Base-by-base conservation (phyloP, 2,329 filamentous ascomycete genomes). In the Phoma sp. region DNA sequence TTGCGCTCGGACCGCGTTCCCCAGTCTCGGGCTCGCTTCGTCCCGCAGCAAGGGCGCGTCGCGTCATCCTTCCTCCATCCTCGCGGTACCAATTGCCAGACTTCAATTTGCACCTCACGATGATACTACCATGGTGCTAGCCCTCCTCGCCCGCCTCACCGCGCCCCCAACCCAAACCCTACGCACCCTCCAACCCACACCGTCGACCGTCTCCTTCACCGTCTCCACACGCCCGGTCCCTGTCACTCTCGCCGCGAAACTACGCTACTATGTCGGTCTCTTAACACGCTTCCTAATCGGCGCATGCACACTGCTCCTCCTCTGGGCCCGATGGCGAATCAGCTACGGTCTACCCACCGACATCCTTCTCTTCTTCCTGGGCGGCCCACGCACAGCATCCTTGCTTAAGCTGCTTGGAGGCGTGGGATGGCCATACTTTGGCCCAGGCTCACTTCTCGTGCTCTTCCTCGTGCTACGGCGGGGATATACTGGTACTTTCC, bases 121-220 rank as follows among this genome's bases (percentile, higher is more conserved):
- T 23, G 29, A 62, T 53, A 20, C 18, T 0, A 57, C 40, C 15
- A 70, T 72, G 61, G 26, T 48, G 25, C 51, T 60, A 15, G 29
- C 47, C 26, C 25, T 67, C 7, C 49, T 73, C 21, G 56, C 62
- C n/a, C 60, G 59, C 45, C 49, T 73, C 15, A 66, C 49, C 7
- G 65, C 69, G 12, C 72, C 71, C 2, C 64, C 68, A 2, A 30
- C 56, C 3, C 67, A 69, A 17, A 66, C 59, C 5, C 60, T 74
- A 0, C 67, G 49, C 7, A 65, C 56, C 11, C 47, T 69, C 9
- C 61, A 67, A n/a, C 80, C 80, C 11, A 81, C 95, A 20, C 88
- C 91, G 39, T 96, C 92, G 2, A 96, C 95, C n/a, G 87, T 91
- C 72, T 89, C 91, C 62, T 98, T 93, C 81, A 96, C 90, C 25